These are phyloP conservation scores for Dictyostelium firmibasis DNA, from an alignment of 78 protist genomes.

Conservation along the genomic window DNA sequence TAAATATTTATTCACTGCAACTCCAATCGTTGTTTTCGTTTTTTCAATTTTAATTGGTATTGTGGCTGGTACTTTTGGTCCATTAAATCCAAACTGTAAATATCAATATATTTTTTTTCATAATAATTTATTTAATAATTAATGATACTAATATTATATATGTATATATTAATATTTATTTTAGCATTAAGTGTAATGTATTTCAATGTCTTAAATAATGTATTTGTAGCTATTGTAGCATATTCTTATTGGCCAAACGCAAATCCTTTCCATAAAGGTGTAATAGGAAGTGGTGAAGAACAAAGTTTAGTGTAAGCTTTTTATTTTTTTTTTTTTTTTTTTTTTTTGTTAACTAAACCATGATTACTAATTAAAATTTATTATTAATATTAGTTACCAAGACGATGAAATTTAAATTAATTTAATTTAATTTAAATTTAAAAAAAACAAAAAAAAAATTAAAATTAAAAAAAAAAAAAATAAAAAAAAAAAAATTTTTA, in stretches of 20 bases:
- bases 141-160: too few relatives aligned
- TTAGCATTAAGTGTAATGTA: slow-evolving; percentile 30
- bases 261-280: slow-evolving; percentile 1
- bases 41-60: slow-evolving; percentile 40
- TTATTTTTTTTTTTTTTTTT: neutral
- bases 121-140: neutral
- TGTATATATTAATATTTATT: too few relatives aligned
- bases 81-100: slow-evolving; percentile 47
- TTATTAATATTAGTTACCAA: neutral
- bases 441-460: too few relatives aligned
- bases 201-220: slow-evolving; percentile 52
- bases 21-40: slow-evolving; percentile 42
- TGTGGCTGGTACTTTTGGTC: slow-evolving; percentile 78
- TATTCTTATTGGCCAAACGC: slow-evolving; percentile 63
- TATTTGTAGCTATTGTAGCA: slow-evolving; percentile 36
- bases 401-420: neutral
- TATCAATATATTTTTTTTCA: neutral
- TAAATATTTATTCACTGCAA: slow-evolving; percentile 31
- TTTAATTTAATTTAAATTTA: too few relatives aligned
- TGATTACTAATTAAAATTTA: too few relatives aligned
- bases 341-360: neutral
- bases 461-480: too few relatives aligned
- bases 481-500: too few relatives aligned
- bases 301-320: neutral
- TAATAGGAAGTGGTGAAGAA: neutral